Conservation (phyloP, 495 filamentous ascomycete species). For the Penicillium waksmanii region DNA sequence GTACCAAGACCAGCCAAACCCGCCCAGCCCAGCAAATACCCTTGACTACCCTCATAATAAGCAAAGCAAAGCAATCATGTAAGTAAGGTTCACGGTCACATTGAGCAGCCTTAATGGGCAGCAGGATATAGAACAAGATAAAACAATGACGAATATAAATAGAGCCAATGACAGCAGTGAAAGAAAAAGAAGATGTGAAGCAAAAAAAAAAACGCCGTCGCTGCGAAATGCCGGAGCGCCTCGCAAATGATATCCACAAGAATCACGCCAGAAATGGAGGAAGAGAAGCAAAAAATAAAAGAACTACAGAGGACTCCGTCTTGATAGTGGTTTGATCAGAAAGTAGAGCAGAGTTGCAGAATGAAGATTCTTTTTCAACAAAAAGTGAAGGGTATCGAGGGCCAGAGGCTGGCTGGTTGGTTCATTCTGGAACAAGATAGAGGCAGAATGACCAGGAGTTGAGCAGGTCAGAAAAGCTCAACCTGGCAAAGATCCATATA, state of each 20-base stretch:
- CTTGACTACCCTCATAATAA: background rate
- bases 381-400: too few relatives aligned
- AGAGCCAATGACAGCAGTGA: background rate
- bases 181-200: background rate
- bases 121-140: background rate
- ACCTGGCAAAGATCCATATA: too few relatives aligned
- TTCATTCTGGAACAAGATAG: too few relatives aligned
- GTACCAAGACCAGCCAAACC: too few relatives aligned
- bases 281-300: background rate
- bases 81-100: slow-evolving; percentile 4
- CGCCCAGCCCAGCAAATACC: too few relatives aligned
- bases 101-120: background rate
- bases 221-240: slow-evolving; percentile 5
- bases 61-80: background rate
- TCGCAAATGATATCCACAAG: background rate
- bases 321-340: too few relatives aligned
- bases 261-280: background rate
- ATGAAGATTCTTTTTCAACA: background rate
- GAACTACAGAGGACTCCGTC: too few relatives aligned
- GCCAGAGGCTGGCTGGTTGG: too few relatives aligned
- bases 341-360: background rate
- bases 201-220: slow-evolving; percentile 11
- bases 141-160: background rate
- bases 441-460: too few relatives aligned
- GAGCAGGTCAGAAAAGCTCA: too few relatives aligned